A percentile compares a stretch with the other conserved stretches of the same genome.
These are phyloP conservation scores for Trypanosoma avium DNA, from an alignment of 208 protist genomes.

Conservation along the genomic window DNA sequence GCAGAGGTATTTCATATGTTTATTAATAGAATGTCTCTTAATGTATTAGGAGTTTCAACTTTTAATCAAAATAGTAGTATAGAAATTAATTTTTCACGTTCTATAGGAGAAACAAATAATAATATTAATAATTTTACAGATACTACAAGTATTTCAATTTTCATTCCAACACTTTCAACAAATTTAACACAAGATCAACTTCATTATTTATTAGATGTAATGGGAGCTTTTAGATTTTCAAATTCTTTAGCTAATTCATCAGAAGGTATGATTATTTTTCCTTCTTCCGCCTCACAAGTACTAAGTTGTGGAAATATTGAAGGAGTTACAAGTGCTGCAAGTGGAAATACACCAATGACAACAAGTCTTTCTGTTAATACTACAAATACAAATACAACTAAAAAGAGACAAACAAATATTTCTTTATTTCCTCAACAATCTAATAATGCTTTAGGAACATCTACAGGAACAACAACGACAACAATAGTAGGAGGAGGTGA, in stretches of 20 bases:
- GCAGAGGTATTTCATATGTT: conserved; percentile 20
- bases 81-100: conserved; percentile 15
- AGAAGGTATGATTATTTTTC: background rate
- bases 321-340: background rate
- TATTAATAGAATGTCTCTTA: conserved; percentile 24
- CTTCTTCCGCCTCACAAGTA: conserved; percentile 12
- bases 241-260: background rate
- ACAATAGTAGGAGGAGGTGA: background rate
- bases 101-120: background rate
- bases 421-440: background rate
- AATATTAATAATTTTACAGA: background rate
- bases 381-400: background rate
- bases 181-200: conserved; percentile 45
- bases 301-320: conserved; percentile 11
- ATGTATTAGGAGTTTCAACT: conserved; percentile 9
- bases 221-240: conserved; percentile 42
- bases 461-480: background rate
- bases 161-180: conserved; percentile 20
- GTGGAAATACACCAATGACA: conserved; percentile 1
- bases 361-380: background rate
- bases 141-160: conserved; percentile 12
- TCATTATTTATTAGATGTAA: conserved; percentile 59
- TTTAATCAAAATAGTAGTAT: conserved; percentile 16
- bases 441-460: background rate
- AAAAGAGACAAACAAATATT: background rate